Evolutionary conservation across 164 flowering plant species (phyloP).

Genomic region (Pachysandra terminalis): DNA sequence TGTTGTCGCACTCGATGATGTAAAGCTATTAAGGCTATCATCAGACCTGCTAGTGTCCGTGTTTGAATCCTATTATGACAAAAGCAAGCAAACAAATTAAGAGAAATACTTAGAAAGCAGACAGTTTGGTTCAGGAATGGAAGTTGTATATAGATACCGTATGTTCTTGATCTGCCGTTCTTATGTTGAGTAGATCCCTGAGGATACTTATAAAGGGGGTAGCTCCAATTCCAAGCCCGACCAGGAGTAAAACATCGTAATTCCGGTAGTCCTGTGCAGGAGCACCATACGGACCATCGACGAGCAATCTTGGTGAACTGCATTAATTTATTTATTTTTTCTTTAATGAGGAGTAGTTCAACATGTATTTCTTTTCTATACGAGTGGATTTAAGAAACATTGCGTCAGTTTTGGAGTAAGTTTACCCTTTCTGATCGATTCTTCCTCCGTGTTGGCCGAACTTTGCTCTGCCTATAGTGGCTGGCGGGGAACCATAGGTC

Average conservation of each 20-base stretch:
- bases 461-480: conserved; percentile 54
- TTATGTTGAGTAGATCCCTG: conserved; percentile 71
- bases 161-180: conserved; percentile 50
- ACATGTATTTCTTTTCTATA: too few species aligned
- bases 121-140: not conserved
- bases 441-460: conserved; percentile 38
- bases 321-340: conserved; percentile 9
- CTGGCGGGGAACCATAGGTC: conserved; percentile 32
- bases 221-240: conserved; percentile 97
- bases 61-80: conserved; percentile 55
- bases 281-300: conserved; percentile 99
- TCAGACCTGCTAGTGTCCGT: conserved; percentile 69
- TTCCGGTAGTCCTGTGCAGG: conserved; percentile 91
- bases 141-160: conserved; percentile 34
- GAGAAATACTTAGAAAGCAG: not conserved
- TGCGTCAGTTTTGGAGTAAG: conserved; percentile 5
- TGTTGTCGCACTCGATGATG: conserved; percentile 43
- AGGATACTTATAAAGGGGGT: conserved; percentile 98
- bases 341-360: not conserved
- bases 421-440: conserved; percentile 55
- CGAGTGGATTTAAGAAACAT: too few species aligned
- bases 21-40: conserved; percentile 56
- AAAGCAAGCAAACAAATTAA: not conserved
- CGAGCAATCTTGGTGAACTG: conserved; percentile 70
- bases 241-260: conserved; percentile 87